Conservation (phyloP, 768 basidiomycete genomes). For the Imleria badia region DNA sequence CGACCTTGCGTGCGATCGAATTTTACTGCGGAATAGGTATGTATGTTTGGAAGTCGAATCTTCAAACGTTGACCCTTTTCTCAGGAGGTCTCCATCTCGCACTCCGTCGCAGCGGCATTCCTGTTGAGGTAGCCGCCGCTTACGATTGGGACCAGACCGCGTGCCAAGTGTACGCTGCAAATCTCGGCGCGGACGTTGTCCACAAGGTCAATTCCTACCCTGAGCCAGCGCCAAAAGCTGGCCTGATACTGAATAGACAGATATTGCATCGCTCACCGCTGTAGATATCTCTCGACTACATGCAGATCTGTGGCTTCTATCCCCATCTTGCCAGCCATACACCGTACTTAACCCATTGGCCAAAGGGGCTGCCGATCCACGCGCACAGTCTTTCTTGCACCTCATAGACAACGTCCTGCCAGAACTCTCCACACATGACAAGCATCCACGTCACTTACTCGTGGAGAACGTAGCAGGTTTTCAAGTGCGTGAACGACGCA, state of each 20-base stretch:
- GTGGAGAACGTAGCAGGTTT: constrained; percentile 86
- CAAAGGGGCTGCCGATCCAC: constrained; percentile 69
- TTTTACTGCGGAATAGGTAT: constrained; percentile 82
- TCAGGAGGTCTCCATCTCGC: constrained; percentile 75
- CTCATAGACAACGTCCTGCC: constrained; percentile 65
- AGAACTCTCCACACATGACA: constrained; percentile 42
- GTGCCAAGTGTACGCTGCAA: constrained; percentile 65
- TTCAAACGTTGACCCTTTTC: constrained; percentile 7
- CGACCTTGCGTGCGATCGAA: constrained; percentile 40
- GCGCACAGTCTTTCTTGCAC: constrained; percentile 74
- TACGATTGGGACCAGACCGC: constrained; percentile 84
- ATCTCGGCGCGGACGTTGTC: constrained; percentile 49
- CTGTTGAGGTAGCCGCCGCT: constrained; percentile 55
- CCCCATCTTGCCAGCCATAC: constrained; percentile 84
- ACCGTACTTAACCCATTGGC: constrained; percentile 74
- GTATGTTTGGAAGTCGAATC: constrained; percentile 34
- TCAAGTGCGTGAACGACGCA: constrained; percentile 49
- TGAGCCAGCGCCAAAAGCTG: not conserved
- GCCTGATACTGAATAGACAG: constrained; percentile 35
- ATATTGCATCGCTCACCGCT: constrained; percentile 60
- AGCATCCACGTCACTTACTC: constrained; percentile 59
- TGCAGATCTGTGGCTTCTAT: constrained; percentile 73
- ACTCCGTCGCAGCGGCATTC: constrained; percentile 51
- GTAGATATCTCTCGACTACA: constrained; percentile 42
- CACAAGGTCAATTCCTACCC: constrained; percentile 29